Percentiles rank a stretch among this genome's conserved stretches.
Evolutionary conservation across 2,329 filamentous ascomycete species (phyloP).

Genomic region (Phyllosticta citribraziliensis): DNA sequence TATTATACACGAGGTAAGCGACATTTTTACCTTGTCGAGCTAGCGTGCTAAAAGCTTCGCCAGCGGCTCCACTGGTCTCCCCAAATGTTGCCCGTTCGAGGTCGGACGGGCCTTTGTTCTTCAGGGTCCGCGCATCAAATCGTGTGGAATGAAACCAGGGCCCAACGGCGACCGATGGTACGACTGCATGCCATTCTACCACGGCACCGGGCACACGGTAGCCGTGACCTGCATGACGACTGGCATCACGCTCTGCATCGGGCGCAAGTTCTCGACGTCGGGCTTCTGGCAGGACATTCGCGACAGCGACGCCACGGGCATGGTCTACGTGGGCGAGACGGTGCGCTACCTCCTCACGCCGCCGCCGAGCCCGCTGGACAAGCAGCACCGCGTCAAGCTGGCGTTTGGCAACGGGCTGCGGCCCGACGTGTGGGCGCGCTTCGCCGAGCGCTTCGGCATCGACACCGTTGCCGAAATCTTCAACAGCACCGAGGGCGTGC

Average conservation of each 20-base stretch:
- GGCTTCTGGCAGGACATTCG: conserved; percentile 67
- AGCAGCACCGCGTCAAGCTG: conserved; percentile 46
- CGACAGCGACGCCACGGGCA: conserved; percentile 57
- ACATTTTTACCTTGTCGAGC: neutral
- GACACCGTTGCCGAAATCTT: conserved; percentile 62
- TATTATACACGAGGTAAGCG: conserved; percentile 47
- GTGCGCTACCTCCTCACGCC: conserved; percentile 62
- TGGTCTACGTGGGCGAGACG: conserved; percentile 66
- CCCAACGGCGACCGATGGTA: conserved; percentile 53
- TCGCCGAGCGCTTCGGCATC: conserved; percentile 55
- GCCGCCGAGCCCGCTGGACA: conserved; percentile 52
- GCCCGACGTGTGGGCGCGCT: conserved; percentile 59
- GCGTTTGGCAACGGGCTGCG: conserved; percentile 60
- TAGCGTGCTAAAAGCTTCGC: neutral
- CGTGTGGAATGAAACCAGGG: conserved; percentile 26
- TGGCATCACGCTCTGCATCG: conserved; percentile 47
- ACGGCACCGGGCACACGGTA: conserved; percentile 60
- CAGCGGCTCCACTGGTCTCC: conserved; percentile 62
- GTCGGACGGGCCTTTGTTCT: conserved; percentile 29
- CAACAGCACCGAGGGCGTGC: conserved; percentile 64
- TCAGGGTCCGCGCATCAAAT: conserved; percentile 18
- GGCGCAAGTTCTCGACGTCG: conserved; percentile 57
- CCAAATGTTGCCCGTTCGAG: conserved; percentile 47
- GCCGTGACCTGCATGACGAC: conserved; percentile 39
- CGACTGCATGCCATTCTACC: conserved; percentile 68